Percentiles rank a stretch among this genome's conserved stretches.
These are phyloP conservation scores for Shiraia sp. DNA, from an alignment of 2,329 filamentous ascomycete genomes.

Conservation along the genomic window DNA sequence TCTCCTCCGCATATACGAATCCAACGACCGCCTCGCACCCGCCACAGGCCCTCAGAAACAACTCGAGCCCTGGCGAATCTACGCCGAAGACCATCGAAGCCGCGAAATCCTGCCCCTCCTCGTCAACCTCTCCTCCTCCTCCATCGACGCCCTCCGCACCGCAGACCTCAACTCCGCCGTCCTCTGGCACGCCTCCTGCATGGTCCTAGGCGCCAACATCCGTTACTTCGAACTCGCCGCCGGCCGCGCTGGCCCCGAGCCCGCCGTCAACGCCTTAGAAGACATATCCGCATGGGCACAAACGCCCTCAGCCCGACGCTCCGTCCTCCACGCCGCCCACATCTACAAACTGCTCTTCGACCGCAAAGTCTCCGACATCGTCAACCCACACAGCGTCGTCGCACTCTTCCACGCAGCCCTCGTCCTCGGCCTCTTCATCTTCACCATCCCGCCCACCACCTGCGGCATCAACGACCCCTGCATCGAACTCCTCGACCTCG, in stretches of 20 bases:
- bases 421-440: slow-evolving; percentile 57
- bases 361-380: slow-evolving; percentile 57
- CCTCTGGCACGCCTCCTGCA: slow-evolving; percentile 59
- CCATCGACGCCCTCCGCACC: slow-evolving; percentile 48
- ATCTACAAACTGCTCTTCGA: slow-evolving; percentile 57
- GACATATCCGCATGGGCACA: slow-evolving; percentile 57
- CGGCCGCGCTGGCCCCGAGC: slow-evolving; percentile 52
- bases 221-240: slow-evolving; percentile 59
- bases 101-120: slow-evolving; percentile 44
- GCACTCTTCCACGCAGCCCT: slow-evolving; percentile 57
- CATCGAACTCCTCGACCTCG: slow-evolving; percentile 55
- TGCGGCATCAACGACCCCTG: slow-evolving; percentile 32
- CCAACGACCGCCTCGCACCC: slow-evolving; percentile 38
- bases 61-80: slow-evolving; percentile 47
- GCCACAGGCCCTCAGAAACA: slow-evolving; percentile 31
- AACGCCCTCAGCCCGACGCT: slow-evolving; percentile 54
- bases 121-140: slow-evolving; percentile 44
- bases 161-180: slow-evolving; percentile 56
- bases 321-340: slow-evolving; percentile 57
- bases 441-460: slow-evolving; percentile 47
- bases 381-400: slow-evolving; percentile 55
- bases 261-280: slow-evolving; percentile 54
- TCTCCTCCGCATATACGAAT: slow-evolving; percentile 38
- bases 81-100: slow-evolving; percentile 53
- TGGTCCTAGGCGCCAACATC: slow-evolving; percentile 56